phyloP scores from a whole-genome alignment of 805 yeast genomes.

The Monosporozyma unispora region DNA sequence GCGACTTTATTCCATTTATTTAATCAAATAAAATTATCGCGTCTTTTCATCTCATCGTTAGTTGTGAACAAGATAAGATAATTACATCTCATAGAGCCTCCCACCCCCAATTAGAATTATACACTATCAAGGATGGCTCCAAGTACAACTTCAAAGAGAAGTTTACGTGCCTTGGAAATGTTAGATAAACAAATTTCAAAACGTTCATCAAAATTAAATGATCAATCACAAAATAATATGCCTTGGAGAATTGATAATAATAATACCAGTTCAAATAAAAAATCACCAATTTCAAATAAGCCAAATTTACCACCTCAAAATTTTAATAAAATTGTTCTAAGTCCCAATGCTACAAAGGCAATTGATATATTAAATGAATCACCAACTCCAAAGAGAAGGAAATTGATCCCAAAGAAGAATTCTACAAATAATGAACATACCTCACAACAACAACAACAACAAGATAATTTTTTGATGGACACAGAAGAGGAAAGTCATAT shows the following conservation, averaged over 20 bases:
- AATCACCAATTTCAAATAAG: neutral
- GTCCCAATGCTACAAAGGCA: neutral
- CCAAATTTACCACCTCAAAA: neutral
- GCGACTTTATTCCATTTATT: neutral
- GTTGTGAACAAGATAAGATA: neutral
- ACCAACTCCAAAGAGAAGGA: slow-evolving; percentile 21
- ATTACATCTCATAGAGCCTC: too few species aligned
- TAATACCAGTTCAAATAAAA: neutral
- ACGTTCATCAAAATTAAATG: slow-evolving; percentile 3
- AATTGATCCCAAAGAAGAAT: neutral
- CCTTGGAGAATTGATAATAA: neutral
- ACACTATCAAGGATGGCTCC: neutral
- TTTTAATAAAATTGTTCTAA: neutral
- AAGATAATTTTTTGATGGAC: neutral
- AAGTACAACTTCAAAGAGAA: slow-evolving; percentile 1
- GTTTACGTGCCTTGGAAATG: slow-evolving; percentile 18
- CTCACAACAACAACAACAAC: too few species aligned
- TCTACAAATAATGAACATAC: neutral
- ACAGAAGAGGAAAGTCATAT: neutral
- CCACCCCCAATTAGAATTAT: too few species aligned
- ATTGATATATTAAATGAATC: slow-evolving; percentile 6
- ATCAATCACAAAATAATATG: neutral
- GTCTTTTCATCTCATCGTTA: neutral
- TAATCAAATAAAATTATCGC: neutral
- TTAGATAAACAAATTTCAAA: slow-evolving; percentile 21